Base-by-base conservation (phyloP, 495 filamentous ascomycete genomes). In the Penicillium egyptiacum region DNA sequence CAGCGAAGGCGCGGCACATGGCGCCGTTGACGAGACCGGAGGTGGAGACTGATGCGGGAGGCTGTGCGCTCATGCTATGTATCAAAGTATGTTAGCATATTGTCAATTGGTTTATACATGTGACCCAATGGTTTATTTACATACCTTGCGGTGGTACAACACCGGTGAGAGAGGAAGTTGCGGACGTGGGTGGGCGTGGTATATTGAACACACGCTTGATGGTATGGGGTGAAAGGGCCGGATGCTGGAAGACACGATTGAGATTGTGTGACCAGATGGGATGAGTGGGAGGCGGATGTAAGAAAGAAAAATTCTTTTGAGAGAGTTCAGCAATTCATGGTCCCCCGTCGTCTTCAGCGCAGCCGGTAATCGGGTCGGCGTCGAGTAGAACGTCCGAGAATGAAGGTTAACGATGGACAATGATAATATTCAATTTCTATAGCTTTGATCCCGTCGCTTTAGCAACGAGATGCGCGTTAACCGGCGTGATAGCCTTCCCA, bases 401-500 rank as follows among this genome's bases (percentile, higher is more conserved):
- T 1, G 10, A 14, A 33, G 1, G 4, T 33, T 9, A 5, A 14
- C 11, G 14, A 33, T 33, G 0, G 0, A 31, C 10, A 33, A 33
- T 14, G 30, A 4, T 33, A 1, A 3, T 10, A 33, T 33, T 33
- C 30, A 31, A 1, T 10, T 31, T 30, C 28, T 33, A 33, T 33
- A 33, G 57, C 55, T 65, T 68, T n/a, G 66, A 56, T 0, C 56
- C 54, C 45, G 59, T 55, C 25, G 37, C 50, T 52, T 61, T 61
- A 22, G 58, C 59, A 5, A 86, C 57, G 62, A 76, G 73, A 55
- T 86, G 78, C 62, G 78, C 50, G 66, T 91, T 90, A 16, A 88
- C 86, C 10, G 86, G 81, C 33, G 86, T 89, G 41, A 89, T 59
- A 4, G 86, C 76, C 60, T 79, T 71, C 44, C 74, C 69, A 4